Base-by-base conservation (phyloP, 2,329 filamentous ascomycete species). In the Thelonectria olida region DNA sequence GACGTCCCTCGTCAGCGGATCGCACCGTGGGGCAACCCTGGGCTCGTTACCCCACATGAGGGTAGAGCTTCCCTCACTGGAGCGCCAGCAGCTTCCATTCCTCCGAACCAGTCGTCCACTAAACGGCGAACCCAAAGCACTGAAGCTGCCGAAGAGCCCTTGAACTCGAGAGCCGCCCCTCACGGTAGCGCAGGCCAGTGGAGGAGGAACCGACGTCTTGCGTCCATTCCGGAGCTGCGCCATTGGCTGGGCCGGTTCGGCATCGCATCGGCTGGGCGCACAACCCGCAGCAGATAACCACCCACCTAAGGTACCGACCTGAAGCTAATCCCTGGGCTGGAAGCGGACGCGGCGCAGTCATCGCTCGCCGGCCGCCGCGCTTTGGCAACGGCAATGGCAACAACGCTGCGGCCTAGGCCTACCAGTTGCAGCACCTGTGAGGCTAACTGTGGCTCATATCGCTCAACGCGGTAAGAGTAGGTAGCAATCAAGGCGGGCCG, bases 61-160 rank as follows among this genome's bases (percentile, higher is more conserved):
- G 15, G 38, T 34, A 45, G 20, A 59, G 41, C 60, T 49, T 45
- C 54, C 51, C 44, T 55, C 55, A 59, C 49, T 45, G 44, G 28
- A 38, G 34, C 42, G 27, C 31, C 42, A 9, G 19, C 67, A 61
- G 65, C 62, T 66, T 70, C 68, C 68, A 68, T 71, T 71, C 54
- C 68, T 61, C 68, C 68, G 68, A 65, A 38, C 39, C 10, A 42
- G 23, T 17, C 54, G 41, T 23, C 53, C 53, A 53, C 56, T 53
- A 28, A 58, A 54, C 57, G 23, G 41, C n/a, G n/a, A n/a, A n/a
- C 57, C 53, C 44, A 31, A 13, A 34, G 42, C 54, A 52, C 48
- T 44, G 39, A 27, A 54, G 38, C 20, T 2, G 28, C 50, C 31
- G 44, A 42, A 28, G 49, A 53, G 47, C 17, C n/a, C 28, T 39